Percentiles rank a stretch among this genome's conserved stretches.
phyloP scores from a whole-genome alignment of 306 rosid genomes.

The apple (Malus domestica) region ASM211411v1 NC_041805.1:1381501-1382000 shows the following conservation, averaged over 20 bases:
- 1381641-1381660: conserved; percentile 72
- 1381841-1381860: neutral
- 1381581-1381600: conserved; percentile 73
- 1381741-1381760: conserved; percentile 61
- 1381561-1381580: conserved; percentile 78
- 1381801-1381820: neutral
- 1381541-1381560: conserved; percentile 74
- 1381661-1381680: conserved; percentile 69
- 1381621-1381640: conserved; percentile 75
- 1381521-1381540: conserved; percentile 79
- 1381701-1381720: conserved; percentile 73
- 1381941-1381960: neutral
- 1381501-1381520: neutral
- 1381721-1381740: conserved; percentile 58
- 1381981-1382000: neutral
- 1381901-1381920: neutral
- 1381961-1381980: neutral
- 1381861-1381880: neutral
- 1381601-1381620: conserved; percentile 75
- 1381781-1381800: neutral
- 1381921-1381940: neutral
- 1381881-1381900: neutral
- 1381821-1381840: neutral
- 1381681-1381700: conserved; percentile 75
- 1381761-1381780: neutral